Base-by-base conservation (phyloP, 805 yeast genomes). In the Pichia occidentalis region DNA sequence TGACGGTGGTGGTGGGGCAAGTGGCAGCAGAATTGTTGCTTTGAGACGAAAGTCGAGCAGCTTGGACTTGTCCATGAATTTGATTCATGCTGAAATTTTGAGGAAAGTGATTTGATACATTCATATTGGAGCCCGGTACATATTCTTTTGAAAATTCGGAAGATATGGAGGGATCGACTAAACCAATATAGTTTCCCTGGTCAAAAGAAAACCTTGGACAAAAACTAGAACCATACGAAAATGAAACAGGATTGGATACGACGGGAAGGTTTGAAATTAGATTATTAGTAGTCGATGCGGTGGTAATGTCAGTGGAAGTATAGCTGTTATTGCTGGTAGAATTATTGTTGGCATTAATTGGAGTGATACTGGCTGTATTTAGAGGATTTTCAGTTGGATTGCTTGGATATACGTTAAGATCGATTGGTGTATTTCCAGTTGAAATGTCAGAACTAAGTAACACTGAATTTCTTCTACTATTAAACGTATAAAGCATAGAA, bases 381-480 rank as follows among this genome's bases (percentile, higher is more conserved):
- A 8, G n/a, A n/a, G n/a, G n/a, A n/a, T n/a, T n/a, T n/a, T n/a
- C n/a, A n/a, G n/a, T n/a, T n/a, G n/a, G n/a, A n/a, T n/a, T n/a
- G n/a, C n/a, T n/a, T n/a, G n/a, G n/a, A n/a, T n/a, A n/a, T n/a
- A n/a, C n/a, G n/a, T 7, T 27, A n/a, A 27, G 18, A 4, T 29
- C 37, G 13, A 13, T 17, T 19, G 34, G 39, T 8, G 23, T 24
- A 20, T 36, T 36, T 2, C 11, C 16, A 7, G 13, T 23, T 3
- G 34, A 18, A 8, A 32, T 14, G 9, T 30, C 33, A 24, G 44
- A 17, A 11, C 14, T 24, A 28, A 42, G 39, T 12, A 49, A 35
- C 17, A 49, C 29, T 10, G 54, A 50, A 28, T 43, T 37, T 20
- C 55, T 37, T 32, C 56, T 42, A 24, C 46, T 39, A 7, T 46